These are phyloP conservation scores for Intubia oerlemansii DNA, from an alignment of 2,329 filamentous ascomycete species.

Conservation along the genomic window DNA sequence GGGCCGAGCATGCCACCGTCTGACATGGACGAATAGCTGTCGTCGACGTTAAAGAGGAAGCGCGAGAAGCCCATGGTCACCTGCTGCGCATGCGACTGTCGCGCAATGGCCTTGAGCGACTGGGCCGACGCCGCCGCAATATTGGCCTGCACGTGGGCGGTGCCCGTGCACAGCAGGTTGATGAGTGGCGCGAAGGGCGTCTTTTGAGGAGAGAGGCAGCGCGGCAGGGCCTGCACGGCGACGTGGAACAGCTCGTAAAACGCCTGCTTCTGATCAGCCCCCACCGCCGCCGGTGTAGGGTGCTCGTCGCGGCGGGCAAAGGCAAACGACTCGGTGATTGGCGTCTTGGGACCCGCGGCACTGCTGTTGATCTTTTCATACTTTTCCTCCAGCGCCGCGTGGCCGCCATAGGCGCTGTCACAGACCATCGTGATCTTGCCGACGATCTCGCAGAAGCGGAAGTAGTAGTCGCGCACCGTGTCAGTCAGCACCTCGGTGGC, in stretches of 20 bases:
- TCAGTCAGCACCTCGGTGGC: conserved; percentile 46
- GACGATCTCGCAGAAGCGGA: conserved; percentile 81
- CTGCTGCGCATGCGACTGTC: conserved; percentile 80
- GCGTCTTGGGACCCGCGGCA: conserved; percentile 83
- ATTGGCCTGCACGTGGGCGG: conserved; percentile 79
- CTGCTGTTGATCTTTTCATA: conserved; percentile 46
- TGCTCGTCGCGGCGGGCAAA: conserved; percentile 77
- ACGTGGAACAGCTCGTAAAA: conserved; percentile 94
- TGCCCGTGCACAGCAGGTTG: conserved; percentile 88
- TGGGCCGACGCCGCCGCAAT: conserved; percentile 85
- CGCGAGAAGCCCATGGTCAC: conserved; percentile 92
- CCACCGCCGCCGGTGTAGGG: conserved; percentile 36
- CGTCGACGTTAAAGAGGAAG: conserved; percentile 98
- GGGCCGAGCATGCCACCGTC: conserved; percentile 91
- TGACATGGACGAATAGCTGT: conserved; percentile 91
- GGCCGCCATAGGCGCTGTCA: conserved; percentile 90
- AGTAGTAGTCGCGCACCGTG: conserved; percentile 64
- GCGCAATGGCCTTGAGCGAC: conserved; percentile 84
- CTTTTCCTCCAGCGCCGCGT: conserved; percentile 88
- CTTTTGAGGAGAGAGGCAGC: conserved; percentile 80
- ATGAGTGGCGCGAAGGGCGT: conserved; percentile 77
- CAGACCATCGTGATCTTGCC: conserved; percentile 93
- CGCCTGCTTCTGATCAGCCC: conserved; percentile 82
- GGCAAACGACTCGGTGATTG: conserved; percentile 83
- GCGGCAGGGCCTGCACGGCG: conserved; percentile 80